Conservation (phyloP, 2,329 filamentous ascomycete species). For the Alternaria metachromatica region DNA sequence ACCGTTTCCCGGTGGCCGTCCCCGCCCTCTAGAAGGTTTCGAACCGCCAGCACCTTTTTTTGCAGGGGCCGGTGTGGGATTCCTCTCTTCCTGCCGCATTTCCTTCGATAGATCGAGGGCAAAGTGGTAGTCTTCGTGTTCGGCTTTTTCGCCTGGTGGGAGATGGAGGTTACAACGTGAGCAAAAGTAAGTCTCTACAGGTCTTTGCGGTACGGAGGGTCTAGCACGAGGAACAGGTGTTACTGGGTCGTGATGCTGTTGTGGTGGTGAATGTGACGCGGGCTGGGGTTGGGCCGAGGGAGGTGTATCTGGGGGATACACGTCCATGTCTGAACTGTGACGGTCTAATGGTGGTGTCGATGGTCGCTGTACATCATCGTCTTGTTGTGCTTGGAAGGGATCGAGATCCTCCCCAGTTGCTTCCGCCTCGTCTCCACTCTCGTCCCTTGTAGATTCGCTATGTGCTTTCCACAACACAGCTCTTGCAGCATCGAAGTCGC, state of each 20-base stretch:
- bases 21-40: slow-evolving; percentile 41
- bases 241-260: slow-evolving; percentile 7
- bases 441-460: slow-evolving; percentile 35
- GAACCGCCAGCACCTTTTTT: slow-evolving; percentile 14
- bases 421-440: slow-evolving; percentile 28
- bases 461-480: slow-evolving; percentile 36
- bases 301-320: slow-evolving; percentile 28
- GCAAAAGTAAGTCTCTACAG: slow-evolving; percentile 60
- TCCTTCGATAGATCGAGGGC: slow-evolving; percentile 82
- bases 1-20: slow-evolving; percentile 44
- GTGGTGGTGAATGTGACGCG: slow-evolving; percentile 1
- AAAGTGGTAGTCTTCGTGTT: slow-evolving; percentile 94
- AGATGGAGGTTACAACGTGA: slow-evolving; percentile 70
- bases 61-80: slow-evolving; percentile 2
- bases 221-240: neutral
- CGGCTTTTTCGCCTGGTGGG: slow-evolving; percentile 65
- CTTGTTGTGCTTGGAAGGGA: slow-evolving; percentile 10
- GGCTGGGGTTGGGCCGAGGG: slow-evolving; percentile 42
- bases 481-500: slow-evolving; percentile 43
- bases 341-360: slow-evolving; percentile 17
- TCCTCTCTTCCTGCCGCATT: slow-evolving; percentile 43
- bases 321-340: slow-evolving; percentile 13
- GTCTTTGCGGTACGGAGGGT: slow-evolving; percentile 26
- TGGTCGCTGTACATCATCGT: slow-evolving; percentile 19
- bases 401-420: slow-evolving; percentile 20